Evolutionary conservation across 805 yeast genomes (phyloP), one percentile per base, ranked within the genome.

Genomic region (Candida verbasci): DNA sequence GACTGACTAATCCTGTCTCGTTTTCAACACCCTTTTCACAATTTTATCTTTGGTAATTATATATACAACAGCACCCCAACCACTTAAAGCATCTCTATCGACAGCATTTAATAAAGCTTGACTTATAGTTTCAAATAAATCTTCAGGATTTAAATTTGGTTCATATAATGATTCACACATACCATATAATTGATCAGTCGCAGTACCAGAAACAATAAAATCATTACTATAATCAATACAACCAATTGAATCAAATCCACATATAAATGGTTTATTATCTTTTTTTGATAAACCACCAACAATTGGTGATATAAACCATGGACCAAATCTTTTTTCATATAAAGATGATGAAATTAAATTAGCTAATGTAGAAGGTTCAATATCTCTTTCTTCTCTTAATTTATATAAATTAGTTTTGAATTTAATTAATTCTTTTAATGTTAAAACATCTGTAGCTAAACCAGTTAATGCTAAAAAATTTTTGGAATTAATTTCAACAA

Each of bases 51-150:
- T 88, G 31, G 95, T 86, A 35, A 93, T 78, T 38, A 93, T 69
- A 62, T 91, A 91, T 17, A 93, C 97, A 12, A 86, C 84, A 7
- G 95, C 96, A 53, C 98, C 98, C 96, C 97, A 93, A 47, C 99
- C 99, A 21, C 95, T 82, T 40, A 93, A 72, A 5, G 97, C 95
- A 63, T 93, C 98, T 72, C 98, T 84, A 62, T 93, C 98, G 24
- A 85, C 94, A 14, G 96, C 97, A 58, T 85, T 87, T 68, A 93
- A 69, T 41, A 93, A 68, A 1, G 97, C 91, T 64, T 93, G 98
- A 49, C 94, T 80, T 47, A 88, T 84, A 27, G 97, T 91, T 62
- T 93, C 97, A 56, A 93, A 93, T 49, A 93, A 70, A 60, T 93
- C 96, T 48, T 93, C 97, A 5, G 97, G 88, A 58, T 79, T 97